These are phyloP conservation scores for Penicillium brevicompactum DNA, from an alignment of 2,329 filamentous ascomycete genomes.

Conservation along the genomic window DNA sequence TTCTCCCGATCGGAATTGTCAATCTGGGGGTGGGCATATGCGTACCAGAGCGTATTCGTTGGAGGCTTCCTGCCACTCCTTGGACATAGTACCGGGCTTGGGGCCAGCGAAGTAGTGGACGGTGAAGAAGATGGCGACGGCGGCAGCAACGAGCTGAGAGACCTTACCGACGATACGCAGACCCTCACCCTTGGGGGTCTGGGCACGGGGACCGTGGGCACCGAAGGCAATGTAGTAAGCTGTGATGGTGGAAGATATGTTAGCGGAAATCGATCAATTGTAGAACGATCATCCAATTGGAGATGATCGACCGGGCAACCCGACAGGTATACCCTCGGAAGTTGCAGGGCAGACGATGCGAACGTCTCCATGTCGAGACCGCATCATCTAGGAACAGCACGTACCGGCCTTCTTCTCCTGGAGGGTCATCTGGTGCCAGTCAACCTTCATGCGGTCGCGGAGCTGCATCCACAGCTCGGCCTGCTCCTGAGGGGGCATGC, in stretches of 20 bases:
- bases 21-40: slow-evolving; percentile 16
- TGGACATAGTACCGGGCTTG: slow-evolving; percentile 83
- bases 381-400: slow-evolving; percentile 45
- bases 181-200: slow-evolving; percentile 79
- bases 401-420: slow-evolving; percentile 99
- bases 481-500: slow-evolving; percentile 97
- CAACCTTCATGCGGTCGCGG: slow-evolving; percentile 97
- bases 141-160: slow-evolving; percentile 65
- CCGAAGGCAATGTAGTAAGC: slow-evolving; percentile 99
- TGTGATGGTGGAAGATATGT: slow-evolving; percentile 45
- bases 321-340: slow-evolving; percentile 19
- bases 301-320: neutral
- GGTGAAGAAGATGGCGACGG: slow-evolving; percentile 69
- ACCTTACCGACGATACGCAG: slow-evolving; percentile 77
- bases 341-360: slow-evolving; percentile 14
- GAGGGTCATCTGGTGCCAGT: slow-evolving; percentile 91
- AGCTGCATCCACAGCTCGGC: slow-evolving; percentile 98
- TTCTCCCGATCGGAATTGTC: neutral
- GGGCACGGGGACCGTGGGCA: slow-evolving; percentile 87
- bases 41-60: slow-evolving; percentile 93
- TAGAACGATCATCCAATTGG: neutral
- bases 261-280: neutral
- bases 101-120: slow-evolving; percentile 73
- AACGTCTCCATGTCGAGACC: neutral
- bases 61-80: slow-evolving; percentile 93